These are phyloP conservation scores for Ichthyophthirius multifiliis DNA, from an alignment of 169 alveolate species.

Conservation along the genomic window DNA sequence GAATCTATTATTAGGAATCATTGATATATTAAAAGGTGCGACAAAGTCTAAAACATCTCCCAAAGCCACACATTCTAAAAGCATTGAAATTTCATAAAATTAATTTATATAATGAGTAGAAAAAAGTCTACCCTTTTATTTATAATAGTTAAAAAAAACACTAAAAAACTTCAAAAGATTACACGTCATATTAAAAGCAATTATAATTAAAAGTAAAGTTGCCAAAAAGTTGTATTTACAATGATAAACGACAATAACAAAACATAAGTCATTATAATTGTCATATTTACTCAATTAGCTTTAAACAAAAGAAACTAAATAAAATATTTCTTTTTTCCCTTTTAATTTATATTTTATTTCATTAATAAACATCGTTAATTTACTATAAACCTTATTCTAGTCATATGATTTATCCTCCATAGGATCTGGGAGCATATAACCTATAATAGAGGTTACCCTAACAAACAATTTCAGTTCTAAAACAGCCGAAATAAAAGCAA, in stretches of 20 bases:
- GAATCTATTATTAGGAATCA: constrained; percentile 31
- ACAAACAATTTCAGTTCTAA: neutral
- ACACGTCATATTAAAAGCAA: neutral
- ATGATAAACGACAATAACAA: neutral
- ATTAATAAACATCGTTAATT: neutral
- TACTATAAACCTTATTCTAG: neutral
- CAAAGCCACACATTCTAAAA: neutral
- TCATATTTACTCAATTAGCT: neutral
- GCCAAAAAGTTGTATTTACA: neutral
- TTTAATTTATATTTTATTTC: neutral
- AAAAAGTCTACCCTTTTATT: neutral
- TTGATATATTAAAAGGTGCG: constrained; percentile 33
- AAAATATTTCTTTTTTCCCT: neutral
- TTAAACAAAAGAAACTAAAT: neutral
- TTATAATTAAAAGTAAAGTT: neutral
- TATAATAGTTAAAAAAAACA: neutral
- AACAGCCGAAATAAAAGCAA: neutral
- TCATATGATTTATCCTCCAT: neutral
- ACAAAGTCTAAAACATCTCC: constrained; percentile 20
- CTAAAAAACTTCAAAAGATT: neutral
- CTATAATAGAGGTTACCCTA: neutral
- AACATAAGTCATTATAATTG: neutral
- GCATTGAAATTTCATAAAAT: neutral
- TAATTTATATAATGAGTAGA: neutral
- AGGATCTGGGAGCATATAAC: neutral